Conservation (phyloP, 371 early-diverging fungal species). For the Apophysomyces trapeziformis region DNA sequence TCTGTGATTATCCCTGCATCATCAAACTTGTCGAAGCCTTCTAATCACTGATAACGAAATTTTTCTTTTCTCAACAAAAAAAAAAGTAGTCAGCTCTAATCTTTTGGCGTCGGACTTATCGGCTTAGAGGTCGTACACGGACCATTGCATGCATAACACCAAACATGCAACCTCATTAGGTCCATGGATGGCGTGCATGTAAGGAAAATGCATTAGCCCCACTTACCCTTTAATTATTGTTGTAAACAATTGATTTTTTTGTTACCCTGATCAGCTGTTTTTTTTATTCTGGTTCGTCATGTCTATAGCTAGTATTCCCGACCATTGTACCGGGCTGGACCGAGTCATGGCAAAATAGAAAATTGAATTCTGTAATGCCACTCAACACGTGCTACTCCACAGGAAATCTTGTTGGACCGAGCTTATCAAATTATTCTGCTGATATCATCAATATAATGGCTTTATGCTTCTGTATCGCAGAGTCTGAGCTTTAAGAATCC, state of each 20-base stretch:
- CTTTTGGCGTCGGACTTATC: slow-evolving; percentile 1
- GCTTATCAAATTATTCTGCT: too few relatives aligned
- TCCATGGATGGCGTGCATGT: not conserved
- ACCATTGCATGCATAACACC: slow-evolving; percentile 3
- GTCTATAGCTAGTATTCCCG: too few relatives aligned
- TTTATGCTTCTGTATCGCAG: too few relatives aligned
- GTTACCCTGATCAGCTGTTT: not conserved
- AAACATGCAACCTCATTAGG: not conserved
- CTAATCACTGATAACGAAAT: not conserved
- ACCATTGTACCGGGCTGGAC: not conserved
- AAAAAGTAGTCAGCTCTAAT: slow-evolving; percentile 3
- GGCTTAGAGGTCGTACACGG: slow-evolving; percentile 3
- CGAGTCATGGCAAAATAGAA: not conserved
- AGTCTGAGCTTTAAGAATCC: too few relatives aligned
- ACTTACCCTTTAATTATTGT: not conserved
- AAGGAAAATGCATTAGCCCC: not conserved
- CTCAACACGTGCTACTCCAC: not conserved
- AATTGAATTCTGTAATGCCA: not conserved
- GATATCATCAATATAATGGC: too few relatives aligned
- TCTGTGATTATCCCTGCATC: slow-evolving; percentile 7
- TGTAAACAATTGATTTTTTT: not conserved
- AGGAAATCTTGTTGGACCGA: not conserved
- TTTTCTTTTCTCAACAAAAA: not conserved
- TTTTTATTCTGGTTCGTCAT: too few relatives aligned
- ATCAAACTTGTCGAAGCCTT: not conserved